Conservation (phyloP, 2,329 filamentous ascomycete genomes). For the Calonectria pauciramosa region DNA sequence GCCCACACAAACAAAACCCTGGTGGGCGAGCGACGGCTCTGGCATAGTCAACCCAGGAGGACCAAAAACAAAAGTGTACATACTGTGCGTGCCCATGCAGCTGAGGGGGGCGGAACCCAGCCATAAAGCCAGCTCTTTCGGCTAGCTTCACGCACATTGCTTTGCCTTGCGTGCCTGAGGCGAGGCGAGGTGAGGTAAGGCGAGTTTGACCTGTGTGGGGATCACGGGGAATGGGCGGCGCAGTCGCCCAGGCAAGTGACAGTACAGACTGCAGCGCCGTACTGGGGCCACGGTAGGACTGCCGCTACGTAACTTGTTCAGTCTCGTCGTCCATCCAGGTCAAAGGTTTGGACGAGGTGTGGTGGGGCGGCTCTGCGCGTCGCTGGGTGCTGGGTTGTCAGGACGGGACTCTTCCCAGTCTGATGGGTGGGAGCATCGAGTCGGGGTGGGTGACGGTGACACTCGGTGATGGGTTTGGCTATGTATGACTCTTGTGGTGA, state of each 20-base stretch:
- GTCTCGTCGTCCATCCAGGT: slow-evolving; percentile 11
- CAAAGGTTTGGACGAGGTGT: slow-evolving; percentile 1
- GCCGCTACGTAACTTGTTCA: neutral
- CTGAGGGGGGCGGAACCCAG: neutral
- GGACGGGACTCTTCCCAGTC: slow-evolving; percentile 2
- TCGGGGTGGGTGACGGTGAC: neutral
- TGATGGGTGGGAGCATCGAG: neutral
- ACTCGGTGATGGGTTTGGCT: slow-evolving; percentile 1
- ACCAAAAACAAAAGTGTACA: neutral
- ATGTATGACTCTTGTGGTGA: slow-evolving; percentile 21
- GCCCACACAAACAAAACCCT: neutral
- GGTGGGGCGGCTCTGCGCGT: slow-evolving; percentile 10
- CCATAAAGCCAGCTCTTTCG: neutral
- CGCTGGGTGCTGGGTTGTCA: slow-evolving; percentile 5
- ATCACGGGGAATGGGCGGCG: slow-evolving; percentile 3
- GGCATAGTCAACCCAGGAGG: neutral
- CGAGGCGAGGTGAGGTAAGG: neutral
- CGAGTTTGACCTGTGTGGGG: slow-evolving; percentile 8
- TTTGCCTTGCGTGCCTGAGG: slow-evolving; percentile 17
- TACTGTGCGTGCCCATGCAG: neutral
- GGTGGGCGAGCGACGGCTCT: neutral
- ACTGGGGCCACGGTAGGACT: neutral
- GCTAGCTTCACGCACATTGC: neutral
- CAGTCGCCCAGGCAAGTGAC: neutral
- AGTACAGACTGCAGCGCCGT: neutral